Percentiles rank a stretch among this genome's conserved stretches.
These are phyloP conservation scores for Moesziomyces parantarcticus DNA, from an alignment of 1,284 basidiomycete genomes.

Conservation along the genomic window DNA sequence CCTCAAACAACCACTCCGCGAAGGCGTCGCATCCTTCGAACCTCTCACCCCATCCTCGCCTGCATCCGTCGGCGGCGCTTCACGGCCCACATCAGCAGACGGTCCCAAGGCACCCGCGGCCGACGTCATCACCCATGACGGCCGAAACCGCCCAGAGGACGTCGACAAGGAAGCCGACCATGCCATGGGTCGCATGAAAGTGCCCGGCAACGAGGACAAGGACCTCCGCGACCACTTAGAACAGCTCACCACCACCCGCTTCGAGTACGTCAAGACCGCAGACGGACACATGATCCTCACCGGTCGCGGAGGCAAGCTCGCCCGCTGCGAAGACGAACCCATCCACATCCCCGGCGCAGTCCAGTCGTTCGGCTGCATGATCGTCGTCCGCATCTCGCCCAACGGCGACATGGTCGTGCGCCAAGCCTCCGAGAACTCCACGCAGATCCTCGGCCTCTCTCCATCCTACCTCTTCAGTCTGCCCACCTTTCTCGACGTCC, in stretches of 20 bases:
- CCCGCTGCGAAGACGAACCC: constrained; percentile 85
- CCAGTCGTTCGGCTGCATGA: constrained; percentile 84
- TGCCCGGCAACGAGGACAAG: constrained; percentile 22
- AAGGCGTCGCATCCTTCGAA: constrained; percentile 14
- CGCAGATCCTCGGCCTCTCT: constrained; percentile 78
- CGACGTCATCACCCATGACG: constrained; percentile 23
- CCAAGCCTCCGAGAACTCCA: constrained; percentile 83
- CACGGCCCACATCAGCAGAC: constrained; percentile 16
- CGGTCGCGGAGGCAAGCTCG: constrained; percentile 78
- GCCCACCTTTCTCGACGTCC: constrained; percentile 79
- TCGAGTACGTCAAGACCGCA: constrained; percentile 77
- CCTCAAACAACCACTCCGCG: constrained; percentile 45
- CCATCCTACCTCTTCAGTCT: constrained; percentile 82
- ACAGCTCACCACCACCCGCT: constrained; percentile 69
- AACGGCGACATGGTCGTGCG: constrained; percentile 77
- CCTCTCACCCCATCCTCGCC: not conserved
- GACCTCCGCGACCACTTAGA: constrained; percentile 38
- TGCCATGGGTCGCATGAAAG: constrained; percentile 33
- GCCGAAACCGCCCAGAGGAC: constrained; percentile 30
- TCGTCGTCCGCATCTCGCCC: constrained; percentile 78
- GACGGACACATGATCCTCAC: constrained; percentile 79
- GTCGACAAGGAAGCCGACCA: constrained; percentile 35
- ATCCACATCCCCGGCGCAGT: constrained; percentile 86
- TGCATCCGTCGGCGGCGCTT: constrained; percentile 3
- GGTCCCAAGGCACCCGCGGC: constrained; percentile 7